phyloP scores from a whole-genome alignment of 2,329 filamentous ascomycete genomes.

The Phaeophleospora eucalypticola region DNA sequence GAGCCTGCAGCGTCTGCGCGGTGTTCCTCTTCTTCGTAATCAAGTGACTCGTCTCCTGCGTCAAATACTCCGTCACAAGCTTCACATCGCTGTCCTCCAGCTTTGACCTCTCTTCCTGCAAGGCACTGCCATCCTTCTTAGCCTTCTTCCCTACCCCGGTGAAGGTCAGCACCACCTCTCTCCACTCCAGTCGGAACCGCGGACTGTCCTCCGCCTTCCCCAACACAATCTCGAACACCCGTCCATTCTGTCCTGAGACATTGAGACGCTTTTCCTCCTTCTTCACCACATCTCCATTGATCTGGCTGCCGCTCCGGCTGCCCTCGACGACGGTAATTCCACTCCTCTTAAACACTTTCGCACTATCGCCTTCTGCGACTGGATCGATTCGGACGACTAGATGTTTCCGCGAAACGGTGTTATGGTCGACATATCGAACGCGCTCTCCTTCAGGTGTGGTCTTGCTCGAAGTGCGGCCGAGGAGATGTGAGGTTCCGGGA shows the following conservation, averaged over 20 bases:
- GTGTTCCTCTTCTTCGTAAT: slow-evolving; percentile 88
- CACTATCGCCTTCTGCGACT: slow-evolving; percentile 62
- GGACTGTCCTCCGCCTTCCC: slow-evolving; percentile 61
- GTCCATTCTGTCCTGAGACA: slow-evolving; percentile 49
- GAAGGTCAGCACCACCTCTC: slow-evolving; percentile 75
- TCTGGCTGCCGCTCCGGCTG: slow-evolving; percentile 78
- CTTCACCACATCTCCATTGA: slow-evolving; percentile 65
- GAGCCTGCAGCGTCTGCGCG: slow-evolving; percentile 76
- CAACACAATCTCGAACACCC: slow-evolving; percentile 53
- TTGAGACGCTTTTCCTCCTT: slow-evolving; percentile 40
- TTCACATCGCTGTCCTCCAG: slow-evolving; percentile 90
- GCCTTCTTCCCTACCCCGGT: slow-evolving; percentile 63
- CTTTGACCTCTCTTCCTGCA: slow-evolving; percentile 57
- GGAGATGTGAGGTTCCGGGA: slow-evolving; percentile 25
- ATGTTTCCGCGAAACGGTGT: slow-evolving; percentile 85
- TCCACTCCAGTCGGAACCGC: slow-evolving; percentile 55
- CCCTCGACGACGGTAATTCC: slow-evolving; percentile 70
- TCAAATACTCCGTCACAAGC: slow-evolving; percentile 67
- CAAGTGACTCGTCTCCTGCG: slow-evolving; percentile 74
- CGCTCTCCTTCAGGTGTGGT: slow-evolving; percentile 33
- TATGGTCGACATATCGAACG: slow-evolving; percentile 67
- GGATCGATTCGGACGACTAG: slow-evolving; percentile 68
- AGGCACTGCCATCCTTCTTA: slow-evolving; percentile 48
- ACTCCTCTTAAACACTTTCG: slow-evolving; percentile 57
- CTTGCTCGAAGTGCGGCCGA: slow-evolving; percentile 66